These are phyloP conservation scores for Coprinopsis sp. DNA, from an alignment of 768 basidiomycete genomes.

Conservation along the genomic window DNA sequence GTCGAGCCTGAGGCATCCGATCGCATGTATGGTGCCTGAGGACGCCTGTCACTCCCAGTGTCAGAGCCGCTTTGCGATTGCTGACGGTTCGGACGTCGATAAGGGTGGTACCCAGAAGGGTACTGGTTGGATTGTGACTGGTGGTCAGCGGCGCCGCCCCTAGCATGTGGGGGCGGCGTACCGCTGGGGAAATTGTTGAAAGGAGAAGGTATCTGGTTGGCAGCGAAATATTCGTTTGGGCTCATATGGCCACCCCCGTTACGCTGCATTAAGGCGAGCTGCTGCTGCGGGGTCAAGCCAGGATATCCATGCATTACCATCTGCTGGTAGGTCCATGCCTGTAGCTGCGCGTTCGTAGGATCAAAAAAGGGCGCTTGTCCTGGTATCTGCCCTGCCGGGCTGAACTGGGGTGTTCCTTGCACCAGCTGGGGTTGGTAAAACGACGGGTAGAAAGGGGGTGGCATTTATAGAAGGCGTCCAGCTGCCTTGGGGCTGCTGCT, in stretches of 20 bases:
- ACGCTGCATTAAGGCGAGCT: conserved; percentile 38
- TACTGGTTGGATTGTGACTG: conserved; percentile 39
- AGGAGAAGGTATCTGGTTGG: conserved; percentile 40
- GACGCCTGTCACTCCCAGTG: conserved; percentile 47
- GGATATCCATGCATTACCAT: conserved; percentile 70
- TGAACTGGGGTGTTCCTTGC: conserved; percentile 49
- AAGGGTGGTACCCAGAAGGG: conserved; percentile 76
- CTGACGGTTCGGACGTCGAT: conserved; percentile 64
- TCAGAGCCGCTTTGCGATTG: conserved; percentile 28
- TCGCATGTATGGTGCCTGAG: conserved; percentile 76
- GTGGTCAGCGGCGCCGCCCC: conserved; percentile 32
- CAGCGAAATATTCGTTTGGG: conserved; percentile 52
- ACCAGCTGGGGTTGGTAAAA: conserved; percentile 71
- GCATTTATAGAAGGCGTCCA: conserved; percentile 67
- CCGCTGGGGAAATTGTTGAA: conserved; percentile 68
- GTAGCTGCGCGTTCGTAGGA: conserved; percentile 68
- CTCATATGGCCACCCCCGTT: conserved; percentile 34
- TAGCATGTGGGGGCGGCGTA: conserved; percentile 62
- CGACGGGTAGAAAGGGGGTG: conserved; percentile 71
- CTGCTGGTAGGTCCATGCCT: conserved; percentile 89
- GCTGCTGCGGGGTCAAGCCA: conserved; percentile 42
- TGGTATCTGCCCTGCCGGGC: conserved; percentile 42
- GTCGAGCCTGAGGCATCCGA: conserved; percentile 76
- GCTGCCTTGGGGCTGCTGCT: conserved; percentile 63
- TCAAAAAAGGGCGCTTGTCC: conserved; percentile 65